Percentiles rank a stretch among this genome's conserved stretches.
These are phyloP conservation scores for Ogataea parapolymorpha DNA, from an alignment of 805 yeast species.

Conservation along the genomic window DNA sequence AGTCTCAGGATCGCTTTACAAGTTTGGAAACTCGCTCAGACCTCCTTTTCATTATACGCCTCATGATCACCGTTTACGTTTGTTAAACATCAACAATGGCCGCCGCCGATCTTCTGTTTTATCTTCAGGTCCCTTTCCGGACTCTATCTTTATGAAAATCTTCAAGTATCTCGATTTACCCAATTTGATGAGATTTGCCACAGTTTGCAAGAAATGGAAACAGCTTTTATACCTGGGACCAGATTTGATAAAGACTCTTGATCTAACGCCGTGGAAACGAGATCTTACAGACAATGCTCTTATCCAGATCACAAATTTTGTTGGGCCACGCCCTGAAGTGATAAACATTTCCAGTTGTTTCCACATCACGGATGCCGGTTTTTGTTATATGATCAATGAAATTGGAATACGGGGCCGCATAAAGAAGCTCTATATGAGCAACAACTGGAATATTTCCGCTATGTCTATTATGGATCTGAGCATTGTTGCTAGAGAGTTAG, in stretches of 20 bases:
- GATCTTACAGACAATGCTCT: slow-evolving; percentile 55
- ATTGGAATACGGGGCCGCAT: slow-evolving; percentile 65
- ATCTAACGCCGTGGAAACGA: slow-evolving; percentile 61
- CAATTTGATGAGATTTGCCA: slow-evolving; percentile 55
- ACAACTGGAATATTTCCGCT: slow-evolving; percentile 75
- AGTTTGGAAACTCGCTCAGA: slow-evolving; percentile 20
- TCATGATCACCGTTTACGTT: slow-evolving; percentile 49
- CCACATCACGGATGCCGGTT: slow-evolving; percentile 74
- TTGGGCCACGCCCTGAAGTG: slow-evolving; percentile 59
- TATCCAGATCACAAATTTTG: slow-evolving; percentile 61
- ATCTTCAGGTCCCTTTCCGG: slow-evolving; percentile 59
- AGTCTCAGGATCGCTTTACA: slow-evolving; percentile 25
- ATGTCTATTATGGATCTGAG: slow-evolving; percentile 81
- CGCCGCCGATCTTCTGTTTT: slow-evolving; percentile 55
- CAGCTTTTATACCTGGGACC: slow-evolving; percentile 58
- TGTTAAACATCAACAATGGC: slow-evolving; percentile 42
- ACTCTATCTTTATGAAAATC: slow-evolving; percentile 49
- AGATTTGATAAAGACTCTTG: slow-evolving; percentile 47
- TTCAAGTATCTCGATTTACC: slow-evolving; percentile 54
- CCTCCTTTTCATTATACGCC: slow-evolving; percentile 50
- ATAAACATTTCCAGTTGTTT: slow-evolving; percentile 71
- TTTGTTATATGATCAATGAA: slow-evolving; percentile 65
- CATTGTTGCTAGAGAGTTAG: slow-evolving; percentile 56
- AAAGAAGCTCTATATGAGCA: slow-evolving; percentile 53
- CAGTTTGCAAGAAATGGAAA: slow-evolving; percentile 66